Evolutionary conservation across 306 rosid species (phyloP).

Genomic region (Fragaria ananassa): DNA sequence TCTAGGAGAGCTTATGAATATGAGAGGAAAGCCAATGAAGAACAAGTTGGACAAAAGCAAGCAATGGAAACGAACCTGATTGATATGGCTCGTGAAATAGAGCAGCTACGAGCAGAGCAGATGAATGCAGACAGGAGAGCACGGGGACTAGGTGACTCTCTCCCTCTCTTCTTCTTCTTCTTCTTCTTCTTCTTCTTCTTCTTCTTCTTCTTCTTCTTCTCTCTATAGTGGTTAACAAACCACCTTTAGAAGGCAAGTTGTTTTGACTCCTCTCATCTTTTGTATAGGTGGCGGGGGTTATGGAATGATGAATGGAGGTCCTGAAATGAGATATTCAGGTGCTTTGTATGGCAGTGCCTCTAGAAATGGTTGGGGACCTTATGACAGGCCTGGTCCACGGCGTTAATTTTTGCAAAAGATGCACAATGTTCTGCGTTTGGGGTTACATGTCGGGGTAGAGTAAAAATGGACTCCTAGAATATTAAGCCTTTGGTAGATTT

Average conservation of each 20-base stretch:
- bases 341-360: conserved; percentile 29
- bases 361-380: conserved; percentile 34
- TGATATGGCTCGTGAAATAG: conserved; percentile 54
- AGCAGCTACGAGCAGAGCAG: conserved; percentile 37
- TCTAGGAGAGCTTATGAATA: conserved; percentile 46
- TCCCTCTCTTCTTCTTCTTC: neutral
- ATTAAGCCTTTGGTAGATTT: neutral
- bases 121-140: conserved; percentile 30
- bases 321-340: conserved; percentile 36
- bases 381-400: conserved; percentile 28
- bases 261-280: conserved; percentile 22
- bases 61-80: conserved; percentile 46
- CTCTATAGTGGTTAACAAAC: neutral
- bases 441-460: neutral
- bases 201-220: neutral
- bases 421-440: neutral
- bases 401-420: conserved; percentile 18
- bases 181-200: neutral
- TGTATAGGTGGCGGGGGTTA: conserved; percentile 37
- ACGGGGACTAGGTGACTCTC: conserved; percentile 32
- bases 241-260: conserved; percentile 13
- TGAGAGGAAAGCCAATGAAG: conserved; percentile 44
- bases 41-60: conserved; percentile 38
- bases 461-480: neutral
- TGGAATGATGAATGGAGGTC: conserved; percentile 41